phyloP scores from a whole-genome alignment of 352 stramenopile species.

The Phytophthora vignae region DNA sequence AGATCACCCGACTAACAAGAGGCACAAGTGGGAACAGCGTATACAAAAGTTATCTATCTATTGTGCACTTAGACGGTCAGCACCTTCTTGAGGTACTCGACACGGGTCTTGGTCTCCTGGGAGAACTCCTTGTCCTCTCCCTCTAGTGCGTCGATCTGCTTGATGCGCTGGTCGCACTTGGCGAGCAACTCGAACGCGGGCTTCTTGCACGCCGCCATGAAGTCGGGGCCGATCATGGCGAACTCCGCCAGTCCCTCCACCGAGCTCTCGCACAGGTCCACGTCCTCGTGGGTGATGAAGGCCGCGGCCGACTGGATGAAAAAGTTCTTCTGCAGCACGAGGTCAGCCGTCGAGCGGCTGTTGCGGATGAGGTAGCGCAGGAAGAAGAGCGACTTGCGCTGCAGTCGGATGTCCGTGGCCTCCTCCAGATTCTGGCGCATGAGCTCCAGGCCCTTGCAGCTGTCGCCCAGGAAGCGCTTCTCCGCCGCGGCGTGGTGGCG shows the following conservation, averaged over 20 bases:
- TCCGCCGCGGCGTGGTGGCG: constrained; percentile 73
- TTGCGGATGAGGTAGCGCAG: constrained; percentile 82
- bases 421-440: constrained; percentile 62
- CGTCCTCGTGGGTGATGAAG: constrained; percentile 74
- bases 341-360: constrained; percentile 56
- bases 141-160: constrained; percentile 66
- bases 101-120: constrained; percentile 68
- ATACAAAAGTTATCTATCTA: constrained; percentile 42
- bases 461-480: constrained; percentile 61
- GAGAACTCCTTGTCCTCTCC: constrained; percentile 77
- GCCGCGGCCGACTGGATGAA: constrained; percentile 54
- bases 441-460: constrained; percentile 65
- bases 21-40: constrained; percentile 17
- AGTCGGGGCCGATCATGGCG: constrained; percentile 63
- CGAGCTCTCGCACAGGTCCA: constrained; percentile 82
- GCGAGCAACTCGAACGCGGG: constrained; percentile 52
- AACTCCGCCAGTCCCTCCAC: constrained; percentile 81
- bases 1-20: not conserved
- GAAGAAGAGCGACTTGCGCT: constrained; percentile 88
- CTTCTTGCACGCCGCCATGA: constrained; percentile 63
- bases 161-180: constrained; percentile 62
- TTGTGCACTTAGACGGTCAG: constrained; percentile 31
- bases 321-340: constrained; percentile 50
- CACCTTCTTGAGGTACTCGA: constrained; percentile 59
- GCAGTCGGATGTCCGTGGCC: constrained; percentile 67